Evolutionary conservation across 2,329 filamentous ascomycete species (phyloP).

Genomic region (Teratosphaeria zuluensis): DNA sequence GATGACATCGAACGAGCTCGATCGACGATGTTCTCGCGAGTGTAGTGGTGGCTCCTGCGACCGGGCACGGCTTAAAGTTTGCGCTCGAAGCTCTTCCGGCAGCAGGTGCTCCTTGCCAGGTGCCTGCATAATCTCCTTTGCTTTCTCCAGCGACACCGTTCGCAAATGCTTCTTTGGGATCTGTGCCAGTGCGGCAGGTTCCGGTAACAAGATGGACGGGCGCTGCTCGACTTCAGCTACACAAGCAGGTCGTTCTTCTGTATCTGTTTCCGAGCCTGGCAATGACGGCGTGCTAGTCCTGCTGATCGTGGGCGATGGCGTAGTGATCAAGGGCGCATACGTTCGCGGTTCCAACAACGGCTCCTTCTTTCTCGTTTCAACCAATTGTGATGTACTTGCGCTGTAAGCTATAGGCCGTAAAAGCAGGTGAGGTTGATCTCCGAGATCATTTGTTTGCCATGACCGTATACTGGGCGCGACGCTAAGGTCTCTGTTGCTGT

Average conservation of each 20-base stretch:
- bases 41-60: slow-evolving; percentile 10
- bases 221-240: not conserved
- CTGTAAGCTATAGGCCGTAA: slow-evolving; percentile 21
- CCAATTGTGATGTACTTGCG: slow-evolving; percentile 19
- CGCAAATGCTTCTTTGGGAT: slow-evolving; percentile 9
- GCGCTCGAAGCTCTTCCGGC: slow-evolving; percentile 24
- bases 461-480: slow-evolving; percentile 2
- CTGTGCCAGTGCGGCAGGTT: slow-evolving; percentile 2
- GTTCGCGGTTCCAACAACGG: slow-evolving; percentile 15
- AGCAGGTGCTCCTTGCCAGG: slow-evolving; percentile 19
- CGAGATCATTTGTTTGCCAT: slow-evolving; percentile 13
- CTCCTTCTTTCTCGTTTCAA: slow-evolving; percentile 1
- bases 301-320: slow-evolving; percentile 17
- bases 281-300: slow-evolving; percentile 7
- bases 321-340: slow-evolving; percentile 19
- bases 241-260: not conserved
- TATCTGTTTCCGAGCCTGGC: not conserved
- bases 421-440: slow-evolving; percentile 13
- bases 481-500: slow-evolving; percentile 2
- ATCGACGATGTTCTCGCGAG: not conserved
- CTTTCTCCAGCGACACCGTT: slow-evolving; percentile 20
- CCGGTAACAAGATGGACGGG: slow-evolving; percentile 10
- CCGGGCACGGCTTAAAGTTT: slow-evolving; percentile 5
- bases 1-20: slow-evolving; percentile 9
- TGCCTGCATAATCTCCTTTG: slow-evolving; percentile 15